A percentile compares a stretch with the other conserved stretches of the same genome.
These are phyloP conservation scores for Talaromyces amestolkiae DNA, from an alignment of 2,329 filamentous ascomycete genomes.

Conservation along the genomic window DNA sequence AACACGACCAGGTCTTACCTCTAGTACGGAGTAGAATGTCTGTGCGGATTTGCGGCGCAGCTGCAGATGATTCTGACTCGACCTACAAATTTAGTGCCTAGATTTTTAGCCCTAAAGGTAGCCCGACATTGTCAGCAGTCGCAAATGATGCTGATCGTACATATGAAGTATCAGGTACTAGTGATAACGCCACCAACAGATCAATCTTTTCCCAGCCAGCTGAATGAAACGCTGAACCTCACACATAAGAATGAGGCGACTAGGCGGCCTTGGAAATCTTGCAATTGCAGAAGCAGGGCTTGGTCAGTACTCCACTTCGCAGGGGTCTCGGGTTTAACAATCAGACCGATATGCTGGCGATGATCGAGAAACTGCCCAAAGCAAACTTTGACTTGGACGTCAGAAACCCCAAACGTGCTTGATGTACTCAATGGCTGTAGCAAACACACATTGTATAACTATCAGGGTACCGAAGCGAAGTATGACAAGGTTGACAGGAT, in stretches of 20 bases:
- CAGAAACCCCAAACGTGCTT: background rate
- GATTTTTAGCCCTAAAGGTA: slow-evolving; percentile 6
- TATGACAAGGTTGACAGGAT: background rate
- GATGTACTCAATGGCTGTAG: background rate
- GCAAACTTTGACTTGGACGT: background rate
- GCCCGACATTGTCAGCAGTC: background rate
- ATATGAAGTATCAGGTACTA: slow-evolving; percentile 2
- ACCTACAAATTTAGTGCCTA: background rate
- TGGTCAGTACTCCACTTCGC: background rate
- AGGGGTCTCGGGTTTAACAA: background rate
- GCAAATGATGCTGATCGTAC: slow-evolving; percentile 7
- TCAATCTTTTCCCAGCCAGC: background rate
- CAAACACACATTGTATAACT: background rate
- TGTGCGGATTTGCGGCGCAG: slow-evolving; percentile 19
- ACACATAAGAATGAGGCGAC: background rate
- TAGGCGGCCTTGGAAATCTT: background rate
- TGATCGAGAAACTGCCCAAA: background rate
- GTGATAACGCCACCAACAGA: slow-evolving; percentile 8
- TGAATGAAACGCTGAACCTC: background rate
- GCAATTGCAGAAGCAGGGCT: background rate
- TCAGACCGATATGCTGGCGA: background rate
- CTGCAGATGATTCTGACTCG: slow-evolving; percentile 6
- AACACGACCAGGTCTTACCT: background rate
- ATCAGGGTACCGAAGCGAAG: background rate
- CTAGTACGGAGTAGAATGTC: slow-evolving; percentile 7